Evolutionary conservation across 2,329 filamentous ascomycete genomes (phyloP).

Genomic region (Phaeomoniella chlamydospora): DNA sequence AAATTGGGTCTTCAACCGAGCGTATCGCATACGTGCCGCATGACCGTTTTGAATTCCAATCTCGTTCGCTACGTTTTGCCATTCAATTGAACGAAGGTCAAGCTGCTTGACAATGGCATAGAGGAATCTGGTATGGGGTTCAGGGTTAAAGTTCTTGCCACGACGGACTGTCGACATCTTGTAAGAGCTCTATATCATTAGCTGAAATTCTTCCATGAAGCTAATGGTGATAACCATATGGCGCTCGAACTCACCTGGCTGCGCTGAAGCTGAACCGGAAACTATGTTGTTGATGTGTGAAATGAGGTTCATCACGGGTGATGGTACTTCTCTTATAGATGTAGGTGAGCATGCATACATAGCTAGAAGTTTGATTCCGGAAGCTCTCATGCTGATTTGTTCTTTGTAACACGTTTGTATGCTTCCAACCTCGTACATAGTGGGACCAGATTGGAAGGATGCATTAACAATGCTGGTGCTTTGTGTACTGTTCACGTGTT

Average conservation of each 20-base stretch:
- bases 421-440: too few species aligned
- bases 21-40: constrained; percentile 42
- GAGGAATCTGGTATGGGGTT: constrained; percentile 36
- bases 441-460: too few species aligned
- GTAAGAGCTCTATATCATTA: too few species aligned
- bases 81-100: constrained; percentile 38
- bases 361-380: too few species aligned
- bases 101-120: constrained; percentile 42
- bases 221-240: too few species aligned
- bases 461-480: too few species aligned
- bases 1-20: constrained; percentile 38
- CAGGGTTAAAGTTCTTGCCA: constrained; percentile 29
- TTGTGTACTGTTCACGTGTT: too few species aligned
- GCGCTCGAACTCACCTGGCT: too few species aligned
- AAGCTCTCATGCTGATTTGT: too few species aligned
- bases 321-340: constrained; percentile 3
- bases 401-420: too few species aligned
- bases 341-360: constrained; percentile 8
- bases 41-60: constrained; percentile 41
- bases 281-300: not conserved
- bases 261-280: too few species aligned
- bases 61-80: constrained; percentile 34
- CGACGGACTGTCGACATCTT: constrained; percentile 21
- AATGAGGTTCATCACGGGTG: constrained; percentile 1
- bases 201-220: too few species aligned